phyloP scores from a whole-genome alignment of 805 yeast genomes.

The Candida cerambycidarum region DNA sequence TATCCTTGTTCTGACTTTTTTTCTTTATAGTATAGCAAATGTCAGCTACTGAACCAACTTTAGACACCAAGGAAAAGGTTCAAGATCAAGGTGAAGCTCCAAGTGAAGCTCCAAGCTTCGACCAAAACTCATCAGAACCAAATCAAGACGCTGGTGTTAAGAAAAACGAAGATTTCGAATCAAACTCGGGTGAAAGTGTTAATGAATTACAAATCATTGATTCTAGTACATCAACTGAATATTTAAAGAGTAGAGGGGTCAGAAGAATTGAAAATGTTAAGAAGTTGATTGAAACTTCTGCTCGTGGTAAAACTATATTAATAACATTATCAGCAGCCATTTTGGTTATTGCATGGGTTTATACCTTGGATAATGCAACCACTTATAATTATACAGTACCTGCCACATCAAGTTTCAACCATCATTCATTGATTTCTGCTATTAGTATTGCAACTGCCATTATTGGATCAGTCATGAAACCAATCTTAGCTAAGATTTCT shows the following conservation, averaged over 20 bases:
- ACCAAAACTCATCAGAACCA: no score
- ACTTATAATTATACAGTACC: constrained; percentile 34
- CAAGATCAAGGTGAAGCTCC: no score
- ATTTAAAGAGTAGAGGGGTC: constrained; percentile 20
- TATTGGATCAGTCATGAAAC: constrained; percentile 21
- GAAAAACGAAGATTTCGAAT: not conserved
- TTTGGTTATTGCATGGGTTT: constrained; percentile 25
- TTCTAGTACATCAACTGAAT: constrained; percentile 11
- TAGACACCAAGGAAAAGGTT: not conserved
- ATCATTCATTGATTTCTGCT: constrained; percentile 23
- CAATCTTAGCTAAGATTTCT: constrained; percentile 23
- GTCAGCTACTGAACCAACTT: not conserved
- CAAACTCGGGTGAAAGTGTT: constrained; percentile 5
- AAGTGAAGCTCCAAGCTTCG: no score
- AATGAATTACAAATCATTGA: constrained; percentile 7
- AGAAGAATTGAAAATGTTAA: constrained; percentile 24
- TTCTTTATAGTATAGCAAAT: not conserved
- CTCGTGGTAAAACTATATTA: constrained; percentile 13
- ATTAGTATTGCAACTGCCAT: constrained; percentile 21
- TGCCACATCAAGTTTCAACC: constrained; percentile 22
- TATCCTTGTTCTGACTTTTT: not conserved
- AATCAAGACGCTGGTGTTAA: not conserved
- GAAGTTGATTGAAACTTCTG: constrained; percentile 15
- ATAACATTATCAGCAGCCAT: constrained; percentile 19
- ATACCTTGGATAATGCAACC: constrained; percentile 29